phyloP scores from a whole-genome alignment of 768 basidiomycete genomes.

The Termitomyces sp. region DNA sequence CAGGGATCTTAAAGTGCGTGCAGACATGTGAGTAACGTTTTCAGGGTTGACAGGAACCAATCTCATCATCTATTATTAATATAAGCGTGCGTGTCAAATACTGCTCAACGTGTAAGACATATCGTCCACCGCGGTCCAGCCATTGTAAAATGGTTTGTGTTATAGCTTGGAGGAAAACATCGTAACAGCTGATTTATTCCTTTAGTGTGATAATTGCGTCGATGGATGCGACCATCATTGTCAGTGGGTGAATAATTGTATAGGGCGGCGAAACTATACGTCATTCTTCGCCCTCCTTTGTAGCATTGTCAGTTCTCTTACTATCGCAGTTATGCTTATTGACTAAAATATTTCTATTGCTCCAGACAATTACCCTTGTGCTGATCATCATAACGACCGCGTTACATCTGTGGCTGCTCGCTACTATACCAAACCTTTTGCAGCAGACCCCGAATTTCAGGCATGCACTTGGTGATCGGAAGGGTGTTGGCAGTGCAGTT shows the following conservation, averaged over 20 bases:
- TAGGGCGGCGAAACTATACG: slow-evolving; percentile 93
- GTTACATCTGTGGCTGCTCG: slow-evolving; percentile 70
- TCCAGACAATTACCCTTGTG: slow-evolving; percentile 65
- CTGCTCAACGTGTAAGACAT: slow-evolving; percentile 88
- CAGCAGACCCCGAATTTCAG: slow-evolving; percentile 32
- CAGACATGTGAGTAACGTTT: slow-evolving; percentile 48
- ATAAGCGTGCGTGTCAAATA: slow-evolving; percentile 89
- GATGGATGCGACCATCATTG: slow-evolving; percentile 93
- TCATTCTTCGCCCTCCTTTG: slow-evolving; percentile 86
- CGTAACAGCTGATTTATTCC: neutral
- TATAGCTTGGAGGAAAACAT: neutral
- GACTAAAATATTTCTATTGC: neutral
- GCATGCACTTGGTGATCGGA: slow-evolving; percentile 30
- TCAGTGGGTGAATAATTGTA: slow-evolving; percentile 92
- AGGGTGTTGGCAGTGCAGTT: slow-evolving; percentile 74
- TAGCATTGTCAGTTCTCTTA: slow-evolving; percentile 52
- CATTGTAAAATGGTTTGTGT: slow-evolving; percentile 86
- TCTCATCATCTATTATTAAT: neutral
- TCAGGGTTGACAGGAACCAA: slow-evolving; percentile 24
- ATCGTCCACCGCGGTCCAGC: slow-evolving; percentile 89
- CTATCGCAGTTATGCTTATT: slow-evolving; percentile 4
- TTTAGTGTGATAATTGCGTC: slow-evolving; percentile 93
- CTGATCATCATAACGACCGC: slow-evolving; percentile 82
- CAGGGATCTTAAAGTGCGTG: slow-evolving; percentile 74
- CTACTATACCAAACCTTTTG: slow-evolving; percentile 34